A percentile compares a stretch with the other conserved stretches of the same genome.
Conservation (phyloP, 306 rosid species). For the Myrica gale region DNA sequence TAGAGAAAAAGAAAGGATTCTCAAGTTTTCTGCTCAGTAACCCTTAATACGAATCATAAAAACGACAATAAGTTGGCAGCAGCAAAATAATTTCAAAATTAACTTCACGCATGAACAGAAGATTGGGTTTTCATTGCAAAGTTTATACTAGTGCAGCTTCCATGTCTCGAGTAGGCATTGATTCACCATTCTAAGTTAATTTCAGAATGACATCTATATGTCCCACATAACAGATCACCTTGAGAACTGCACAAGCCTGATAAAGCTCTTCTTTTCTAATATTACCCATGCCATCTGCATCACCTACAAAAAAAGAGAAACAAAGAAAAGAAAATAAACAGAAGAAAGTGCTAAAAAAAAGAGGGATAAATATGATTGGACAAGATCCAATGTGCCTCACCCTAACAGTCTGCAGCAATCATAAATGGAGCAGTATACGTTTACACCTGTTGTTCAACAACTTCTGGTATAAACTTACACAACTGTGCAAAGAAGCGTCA, state of each 20-base stretch:
- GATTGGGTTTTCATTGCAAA: conserved; percentile 1
- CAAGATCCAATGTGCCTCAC: not conserved
- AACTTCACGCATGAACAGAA: not conserved
- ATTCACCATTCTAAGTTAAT: conserved; percentile 5
- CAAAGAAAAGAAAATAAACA: not conserved
- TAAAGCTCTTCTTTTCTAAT: conserved; percentile 70
- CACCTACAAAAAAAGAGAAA: conserved; percentile 48
- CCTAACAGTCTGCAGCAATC: not conserved
- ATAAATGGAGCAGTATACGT: not conserved
- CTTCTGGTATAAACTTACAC: not conserved
- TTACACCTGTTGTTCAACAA: not conserved
- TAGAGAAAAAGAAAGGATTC: not conserved
- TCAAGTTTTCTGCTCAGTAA: not conserved
- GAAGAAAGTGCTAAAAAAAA: not conserved
- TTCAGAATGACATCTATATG: conserved; percentile 16
- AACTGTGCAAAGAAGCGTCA: not conserved
- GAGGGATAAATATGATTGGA: not conserved
- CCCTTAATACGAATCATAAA: not conserved
- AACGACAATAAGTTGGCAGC: not conserved
- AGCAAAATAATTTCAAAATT: not conserved
- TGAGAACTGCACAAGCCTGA: conserved; percentile 76
- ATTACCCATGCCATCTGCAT: conserved; percentile 74
- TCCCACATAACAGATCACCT: conserved; percentile 51
- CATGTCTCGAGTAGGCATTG: not conserved
- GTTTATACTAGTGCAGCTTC: not conserved